Conservation (phyloP, 1,284 basidiomycete genomes). For the Ganoderma leucocontextum region DNA sequence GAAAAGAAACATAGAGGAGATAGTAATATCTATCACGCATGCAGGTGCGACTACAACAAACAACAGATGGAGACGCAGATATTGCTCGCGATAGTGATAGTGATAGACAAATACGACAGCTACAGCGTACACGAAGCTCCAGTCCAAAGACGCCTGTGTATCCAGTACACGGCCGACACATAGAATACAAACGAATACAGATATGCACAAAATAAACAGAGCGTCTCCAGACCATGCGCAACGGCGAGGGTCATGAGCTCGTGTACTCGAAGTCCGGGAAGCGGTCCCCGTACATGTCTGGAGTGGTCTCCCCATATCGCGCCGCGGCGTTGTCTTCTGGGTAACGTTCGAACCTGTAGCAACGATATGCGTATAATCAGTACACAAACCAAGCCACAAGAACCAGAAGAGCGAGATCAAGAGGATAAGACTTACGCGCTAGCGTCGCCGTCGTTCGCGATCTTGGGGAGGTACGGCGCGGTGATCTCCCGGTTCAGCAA, state of each 20-base stretch:
- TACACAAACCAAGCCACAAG: neutral
- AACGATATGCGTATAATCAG: conserved; percentile 4
- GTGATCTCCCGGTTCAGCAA: conserved; percentile 89
- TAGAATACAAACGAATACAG: neutral
- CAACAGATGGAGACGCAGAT: neutral
- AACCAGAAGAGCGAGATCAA: neutral
- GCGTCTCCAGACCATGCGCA: neutral
- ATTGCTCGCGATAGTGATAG: neutral
- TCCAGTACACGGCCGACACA: neutral
- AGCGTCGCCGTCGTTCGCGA: conserved; percentile 86
- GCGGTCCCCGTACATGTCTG: conserved; percentile 62
- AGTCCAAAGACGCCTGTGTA: neutral
- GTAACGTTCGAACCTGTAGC: conserved; percentile 75
- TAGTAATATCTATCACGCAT: neutral
- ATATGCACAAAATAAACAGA: neutral
- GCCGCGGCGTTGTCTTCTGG: conserved; percentile 72
- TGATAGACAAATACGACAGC: neutral
- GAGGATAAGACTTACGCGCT: conserved; percentile 76
- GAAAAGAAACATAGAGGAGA: neutral
- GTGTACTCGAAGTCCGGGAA: conserved; percentile 79
- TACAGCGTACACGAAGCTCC: neutral
- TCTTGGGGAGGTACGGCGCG: conserved; percentile 94
- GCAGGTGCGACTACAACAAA: conserved; percentile 5
- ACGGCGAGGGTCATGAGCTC: conserved; percentile 20
- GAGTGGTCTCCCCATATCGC: conserved; percentile 62